Evolutionary conservation across 108 stramenopile species (phyloP).

Genomic region (Seminavis robusta): DNA sequence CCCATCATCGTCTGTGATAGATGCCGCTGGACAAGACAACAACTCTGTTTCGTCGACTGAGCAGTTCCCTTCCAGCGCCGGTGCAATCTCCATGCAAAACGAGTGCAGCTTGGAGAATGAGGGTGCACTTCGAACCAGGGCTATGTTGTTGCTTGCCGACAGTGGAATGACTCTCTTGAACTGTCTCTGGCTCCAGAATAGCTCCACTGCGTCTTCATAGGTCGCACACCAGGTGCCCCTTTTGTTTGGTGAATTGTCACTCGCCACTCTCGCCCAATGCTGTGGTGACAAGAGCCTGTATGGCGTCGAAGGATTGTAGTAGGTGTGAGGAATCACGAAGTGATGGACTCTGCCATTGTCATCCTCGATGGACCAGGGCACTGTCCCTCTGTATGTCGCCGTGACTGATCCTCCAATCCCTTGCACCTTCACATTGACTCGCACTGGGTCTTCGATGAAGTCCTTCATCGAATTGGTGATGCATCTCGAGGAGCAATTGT

Average conservation of each 20-base stretch:
- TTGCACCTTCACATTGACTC: too few relatives aligned
- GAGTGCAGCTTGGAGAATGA: constrained; percentile 15
- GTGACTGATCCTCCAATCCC: too few relatives aligned
- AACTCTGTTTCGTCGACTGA: too few relatives aligned
- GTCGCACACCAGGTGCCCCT: constrained; percentile 1
- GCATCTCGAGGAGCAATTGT: too few relatives aligned
- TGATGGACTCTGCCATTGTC: constrained; percentile 20
- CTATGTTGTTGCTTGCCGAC: constrained; percentile 15
- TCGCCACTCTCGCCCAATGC: constrained; percentile 35
- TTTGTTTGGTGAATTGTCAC: background rate
- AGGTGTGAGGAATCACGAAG: constrained; percentile 24
- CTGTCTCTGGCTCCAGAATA: constrained; percentile 4
- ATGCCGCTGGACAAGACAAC: too few relatives aligned
- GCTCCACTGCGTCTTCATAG: background rate
- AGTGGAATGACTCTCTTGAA: constrained; percentile 9
- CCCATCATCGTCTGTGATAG: too few relatives aligned
- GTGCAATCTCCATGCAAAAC: constrained; percentile 12
- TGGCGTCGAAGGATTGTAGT: constrained; percentile 13
- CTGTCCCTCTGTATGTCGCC: background rate
- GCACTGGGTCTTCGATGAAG: too few relatives aligned
- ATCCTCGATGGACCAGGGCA: constrained; percentile 17
- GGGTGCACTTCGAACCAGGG: constrained; percentile 7
- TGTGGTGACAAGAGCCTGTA: constrained; percentile 30
- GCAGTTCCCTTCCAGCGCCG: too few relatives aligned
- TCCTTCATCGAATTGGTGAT: too few relatives aligned